Evolutionary conservation across 208 protist species (phyloP).

Genomic region (Leishmania mexicana): DNA sequence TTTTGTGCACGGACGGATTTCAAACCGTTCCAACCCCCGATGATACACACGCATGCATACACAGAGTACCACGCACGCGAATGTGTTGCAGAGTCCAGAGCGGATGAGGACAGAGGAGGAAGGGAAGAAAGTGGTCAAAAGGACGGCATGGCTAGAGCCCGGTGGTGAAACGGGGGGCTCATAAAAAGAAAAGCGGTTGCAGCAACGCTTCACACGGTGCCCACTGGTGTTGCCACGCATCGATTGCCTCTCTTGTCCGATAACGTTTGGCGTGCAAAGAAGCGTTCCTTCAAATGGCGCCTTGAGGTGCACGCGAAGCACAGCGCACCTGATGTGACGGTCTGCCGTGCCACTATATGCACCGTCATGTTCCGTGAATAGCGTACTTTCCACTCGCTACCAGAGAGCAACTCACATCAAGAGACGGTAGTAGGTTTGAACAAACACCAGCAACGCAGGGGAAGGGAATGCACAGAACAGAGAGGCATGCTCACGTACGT

Average conservation of each 20-base stretch:
- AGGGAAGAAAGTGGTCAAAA: neutral
- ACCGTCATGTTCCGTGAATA: neutral
- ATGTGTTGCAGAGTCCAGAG: neutral
- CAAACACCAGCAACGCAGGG: slow-evolving; percentile 6
- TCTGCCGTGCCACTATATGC: neutral
- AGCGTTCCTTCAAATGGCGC: neutral
- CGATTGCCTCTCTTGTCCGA: neutral
- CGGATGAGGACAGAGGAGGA: slow-evolving; percentile 14
- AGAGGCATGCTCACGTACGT: neutral
- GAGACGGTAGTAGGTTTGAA: neutral
- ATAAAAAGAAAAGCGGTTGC: neutral
- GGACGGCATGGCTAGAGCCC: neutral
- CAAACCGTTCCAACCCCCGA: neutral
- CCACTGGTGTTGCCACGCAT: neutral
- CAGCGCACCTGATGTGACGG: neutral
- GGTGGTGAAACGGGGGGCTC: neutral
- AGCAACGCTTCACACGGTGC: neutral
- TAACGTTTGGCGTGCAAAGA: neutral
- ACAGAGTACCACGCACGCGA: neutral
- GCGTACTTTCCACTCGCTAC: neutral
- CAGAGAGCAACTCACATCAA: neutral
- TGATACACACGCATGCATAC: neutral
- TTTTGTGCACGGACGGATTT: neutral
- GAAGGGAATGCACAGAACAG: neutral
- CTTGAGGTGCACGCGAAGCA: neutral